Evolutionary conservation across 2,329 filamentous ascomycete genomes (phyloP).

Genomic region (Tolypocladium cylindrosporum): DNA sequence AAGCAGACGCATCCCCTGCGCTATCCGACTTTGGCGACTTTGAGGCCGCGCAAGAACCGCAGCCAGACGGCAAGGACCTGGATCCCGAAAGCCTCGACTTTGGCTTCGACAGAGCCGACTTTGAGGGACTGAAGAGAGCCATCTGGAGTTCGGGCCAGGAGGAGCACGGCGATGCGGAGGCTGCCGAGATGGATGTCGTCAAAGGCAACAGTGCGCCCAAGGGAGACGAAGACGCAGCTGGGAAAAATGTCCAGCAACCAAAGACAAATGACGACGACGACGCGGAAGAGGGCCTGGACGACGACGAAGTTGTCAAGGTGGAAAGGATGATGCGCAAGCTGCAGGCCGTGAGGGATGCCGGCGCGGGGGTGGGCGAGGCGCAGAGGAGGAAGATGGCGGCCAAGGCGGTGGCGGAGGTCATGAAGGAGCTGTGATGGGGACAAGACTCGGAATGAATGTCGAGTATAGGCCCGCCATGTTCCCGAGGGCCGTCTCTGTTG

Average conservation of each 20-base stretch:
- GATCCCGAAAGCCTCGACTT: slow-evolving; percentile 41
- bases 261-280: slow-evolving; percentile 19
- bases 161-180: slow-evolving; percentile 10
- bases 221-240: not conserved
- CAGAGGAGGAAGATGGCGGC: slow-evolving; percentile 52
- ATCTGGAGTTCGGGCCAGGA: slow-evolving; percentile 35
- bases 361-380: slow-evolving; percentile 47
- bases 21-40: slow-evolving; percentile 8
- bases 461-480: not conserved
- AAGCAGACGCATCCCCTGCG: slow-evolving; percentile 8
- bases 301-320: slow-evolving; percentile 46
- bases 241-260: slow-evolving; percentile 12
- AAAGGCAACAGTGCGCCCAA: slow-evolving; percentile 1
- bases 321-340: slow-evolving; percentile 56
- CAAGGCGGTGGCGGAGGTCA: slow-evolving; percentile 52
- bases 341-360: slow-evolving; percentile 50
- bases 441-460: not conserved
- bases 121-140: slow-evolving; percentile 39
- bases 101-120: slow-evolving; percentile 41
- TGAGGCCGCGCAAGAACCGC: slow-evolving; percentile 16
- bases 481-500: not conserved
- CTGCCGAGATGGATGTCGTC: slow-evolving; percentile 6
- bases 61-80: slow-evolving; percentile 22
- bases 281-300: slow-evolving; percentile 28
- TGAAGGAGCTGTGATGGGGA: slow-evolving; percentile 41